Evolutionary conservation across 169 alveolate genomes (phyloP).

Genomic region (Plasmodium fragile): DNA sequence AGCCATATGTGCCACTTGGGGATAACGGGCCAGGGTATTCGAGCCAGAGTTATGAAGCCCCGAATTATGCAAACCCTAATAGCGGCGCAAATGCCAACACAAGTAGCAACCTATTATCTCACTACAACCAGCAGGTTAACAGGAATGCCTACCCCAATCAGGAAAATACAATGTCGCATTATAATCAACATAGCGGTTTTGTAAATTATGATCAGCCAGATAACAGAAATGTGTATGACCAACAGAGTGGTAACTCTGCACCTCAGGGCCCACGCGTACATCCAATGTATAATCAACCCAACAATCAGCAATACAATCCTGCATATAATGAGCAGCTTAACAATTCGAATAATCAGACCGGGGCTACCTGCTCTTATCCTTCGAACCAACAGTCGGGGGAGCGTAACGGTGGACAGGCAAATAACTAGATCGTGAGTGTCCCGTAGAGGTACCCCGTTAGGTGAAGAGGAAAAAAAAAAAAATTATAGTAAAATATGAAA

Average conservation of each 20-base stretch:
- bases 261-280: background rate
- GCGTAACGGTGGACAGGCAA: background rate
- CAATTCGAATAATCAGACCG: slow-evolving; percentile 5
- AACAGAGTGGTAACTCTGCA: slow-evolving; percentile 8
- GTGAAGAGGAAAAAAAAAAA: background rate
- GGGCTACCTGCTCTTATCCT: background rate
- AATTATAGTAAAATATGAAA: too few relatives aligned
- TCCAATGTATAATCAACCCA: slow-evolving; percentile 22
- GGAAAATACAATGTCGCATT: slow-evolving; percentile 21
- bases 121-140: slow-evolving; percentile 30
- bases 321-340: slow-evolving; percentile 46
- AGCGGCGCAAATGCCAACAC: background rate
- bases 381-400: background rate
- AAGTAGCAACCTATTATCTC: slow-evolving; percentile 15
- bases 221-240: slow-evolving; percentile 31
- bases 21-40: background rate
- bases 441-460: background rate
- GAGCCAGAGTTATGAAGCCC: slow-evolving; percentile 17
- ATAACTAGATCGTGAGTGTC: background rate
- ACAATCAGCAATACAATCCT: slow-evolving; percentile 50
- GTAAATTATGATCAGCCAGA: slow-evolving; percentile 9
- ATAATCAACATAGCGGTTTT: slow-evolving; percentile 33
- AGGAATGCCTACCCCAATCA: background rate
- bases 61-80: background rate
- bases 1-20: slow-evolving; percentile 13